Evolutionary conservation across 768 basidiomycete genomes (phyloP), one percentile per base, ranked within the genome.

Genomic region (Tremella yokohamensis): DNA sequence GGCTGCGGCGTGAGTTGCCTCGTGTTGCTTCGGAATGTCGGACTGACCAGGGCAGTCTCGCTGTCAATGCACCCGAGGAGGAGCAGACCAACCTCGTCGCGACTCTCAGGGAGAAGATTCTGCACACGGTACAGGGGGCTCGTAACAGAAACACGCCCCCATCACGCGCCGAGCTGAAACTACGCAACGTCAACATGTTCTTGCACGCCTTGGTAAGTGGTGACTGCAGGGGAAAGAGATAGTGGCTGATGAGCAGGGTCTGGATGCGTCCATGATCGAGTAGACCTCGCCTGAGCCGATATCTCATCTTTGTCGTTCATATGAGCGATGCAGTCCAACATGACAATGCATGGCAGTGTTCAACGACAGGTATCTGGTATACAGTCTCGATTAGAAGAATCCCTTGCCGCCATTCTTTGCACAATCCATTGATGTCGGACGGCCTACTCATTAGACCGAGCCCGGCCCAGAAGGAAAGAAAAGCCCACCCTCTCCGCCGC

Each of bases 71-170:
- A 12, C 83, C 84, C 49, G 81, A 84, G 42, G 87, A 90, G 64
- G 90, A 99, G 75, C 94, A 98, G 74, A 88, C 89, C 63, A 79
- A 84, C 45, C 82, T 99, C 48, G 93, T 99, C 34, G 83, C 85
- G 18, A 81, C 85, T 25, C 80, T 97, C 45, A 85, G 92, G 57
- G 94, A 97, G 73, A 93, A 96, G 79, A 76, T 76, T 40, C 81
- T 98, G 47, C 90, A 93, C 71, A 91, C 88, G 65, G 89, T 97
- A 29, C 77, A 86, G 64, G 85, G 83, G 52, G 87, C 85, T 26
- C 85, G 85, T 71, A 87, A 88, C 70, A 61, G 66, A 84, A 87
- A 50, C 85, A 85, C 84, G 81, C 83, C 48, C 76, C 80, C 49
- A 83, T 85, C 63, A 86, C 89, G 76, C 60, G 79, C 78, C n/a